Evolutionary conservation across 208 protist species (phyloP), one percentile per base, ranked within the genome.

Genomic region (Spongospora subterranea): DNA sequence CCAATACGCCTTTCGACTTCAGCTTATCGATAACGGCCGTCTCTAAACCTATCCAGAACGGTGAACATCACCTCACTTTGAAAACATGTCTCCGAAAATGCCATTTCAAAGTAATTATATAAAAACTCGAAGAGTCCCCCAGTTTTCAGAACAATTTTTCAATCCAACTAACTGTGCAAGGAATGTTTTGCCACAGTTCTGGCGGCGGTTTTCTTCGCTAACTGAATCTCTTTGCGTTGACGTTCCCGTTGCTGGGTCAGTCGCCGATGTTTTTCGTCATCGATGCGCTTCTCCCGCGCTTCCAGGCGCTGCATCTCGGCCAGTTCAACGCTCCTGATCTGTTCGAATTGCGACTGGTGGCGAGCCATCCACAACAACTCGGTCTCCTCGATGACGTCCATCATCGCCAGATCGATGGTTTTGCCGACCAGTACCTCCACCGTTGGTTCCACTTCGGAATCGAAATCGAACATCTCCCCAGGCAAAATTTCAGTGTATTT

Each of bases 351-450:
- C 40, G 97, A 94, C 94, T 98, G 97, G 91, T 98, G 97, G 92
- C 95, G 93, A n/a, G 96, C 95, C 64, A 99, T 93, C 53, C 95
- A 93, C 90, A 96, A 95, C 38, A 99, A 94, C 93, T 99, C 98
- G 91, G 98, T 97, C 94, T 99, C 98, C 94, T 98, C 97, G 94
- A 98, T 95, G 64, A 98, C 97, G 94, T 99, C 98, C 90, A 98
- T 94, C 94, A 99, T 96, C n/a, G 96, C 95, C 95, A 98, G 97
- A 93, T 99, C 97, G 24, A 98, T 92, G 77, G 97, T 98, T 95
- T 98, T 98, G 82, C 97, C 97, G 11, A 98, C 96, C 92, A 99
- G 95, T 71, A 98, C 97, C 92, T 99, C 97, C 1, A 98, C 94
- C 45, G 98, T 98, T 0, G 98, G 97, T 88, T 98, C 96, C 0